These are phyloP conservation scores for Endothia cerciana DNA, from an alignment of 2,329 filamentous ascomycete genomes.

Conservation along the genomic window DNA sequence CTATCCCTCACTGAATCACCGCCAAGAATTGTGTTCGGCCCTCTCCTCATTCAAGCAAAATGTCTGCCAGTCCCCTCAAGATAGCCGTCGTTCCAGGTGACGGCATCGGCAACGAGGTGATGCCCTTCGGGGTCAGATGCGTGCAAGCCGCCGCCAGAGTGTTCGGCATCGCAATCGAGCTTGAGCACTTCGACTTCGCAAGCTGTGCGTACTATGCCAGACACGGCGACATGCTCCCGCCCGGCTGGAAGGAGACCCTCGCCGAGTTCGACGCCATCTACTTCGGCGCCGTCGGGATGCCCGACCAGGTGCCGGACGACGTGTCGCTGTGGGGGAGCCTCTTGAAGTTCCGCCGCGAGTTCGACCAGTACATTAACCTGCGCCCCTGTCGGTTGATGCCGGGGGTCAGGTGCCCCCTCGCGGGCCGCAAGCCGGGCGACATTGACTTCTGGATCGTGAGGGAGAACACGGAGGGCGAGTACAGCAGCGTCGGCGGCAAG, in stretches of 20 bases:
- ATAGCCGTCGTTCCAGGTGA: slow-evolving; percentile 72
- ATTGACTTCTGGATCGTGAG: slow-evolving; percentile 68
- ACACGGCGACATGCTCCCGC: slow-evolving; percentile 48
- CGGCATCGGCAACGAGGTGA: slow-evolving; percentile 71
- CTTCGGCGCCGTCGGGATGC: slow-evolving; percentile 68
- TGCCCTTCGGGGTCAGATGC: slow-evolving; percentile 64
- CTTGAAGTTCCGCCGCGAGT: slow-evolving; percentile 67
- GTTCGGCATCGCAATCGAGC: slow-evolving; percentile 58
- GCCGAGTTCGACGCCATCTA: slow-evolving; percentile 67
- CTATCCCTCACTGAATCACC: no score
- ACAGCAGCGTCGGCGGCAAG: slow-evolving; percentile 64
- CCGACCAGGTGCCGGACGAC: slow-evolving; percentile 62
- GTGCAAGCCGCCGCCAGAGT: slow-evolving; percentile 55
- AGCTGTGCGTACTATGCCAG: slow-evolving; percentile 62
- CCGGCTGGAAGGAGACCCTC: slow-evolving; percentile 55
- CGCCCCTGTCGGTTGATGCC: slow-evolving; percentile 65
- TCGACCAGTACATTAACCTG: slow-evolving; percentile 72
- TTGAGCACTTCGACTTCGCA: slow-evolving; percentile 67
- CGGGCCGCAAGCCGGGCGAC: slow-evolving; percentile 56
- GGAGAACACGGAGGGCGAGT: slow-evolving; percentile 68
- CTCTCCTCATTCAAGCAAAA: not conserved
- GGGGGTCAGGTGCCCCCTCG: slow-evolving; percentile 62
- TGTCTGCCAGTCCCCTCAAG: slow-evolving; percentile 16
- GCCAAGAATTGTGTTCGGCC: no score
- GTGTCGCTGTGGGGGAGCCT: slow-evolving; percentile 70